phyloP scores from a whole-genome alignment of 1,139 yeast species.

The Yamadazyma diddensiae region DNA sequence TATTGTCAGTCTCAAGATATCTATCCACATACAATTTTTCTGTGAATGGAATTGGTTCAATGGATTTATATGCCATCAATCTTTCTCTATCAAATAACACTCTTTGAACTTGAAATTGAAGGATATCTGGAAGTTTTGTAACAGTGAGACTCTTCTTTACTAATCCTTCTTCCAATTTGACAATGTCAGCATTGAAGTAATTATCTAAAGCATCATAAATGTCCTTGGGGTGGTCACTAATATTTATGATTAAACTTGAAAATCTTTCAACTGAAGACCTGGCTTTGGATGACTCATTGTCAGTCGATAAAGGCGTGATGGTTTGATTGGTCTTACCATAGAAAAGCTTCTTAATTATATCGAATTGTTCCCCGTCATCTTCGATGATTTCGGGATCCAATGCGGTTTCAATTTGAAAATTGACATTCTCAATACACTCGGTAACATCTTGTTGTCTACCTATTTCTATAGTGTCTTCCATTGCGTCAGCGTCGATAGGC shows the following conservation, averaged over 20 bases:
- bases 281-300: constrained; percentile 47
- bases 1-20: constrained; percentile 72
- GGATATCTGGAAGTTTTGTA: constrained; percentile 67
- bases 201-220: constrained; percentile 88
- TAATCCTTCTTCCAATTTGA: constrained; percentile 67
- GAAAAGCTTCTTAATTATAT: constrained; percentile 72
- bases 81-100: constrained; percentile 81
- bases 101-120: constrained; percentile 91
- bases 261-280: constrained; percentile 76
- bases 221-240: constrained; percentile 84
- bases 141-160: constrained; percentile 74
- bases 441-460: constrained; percentile 98
- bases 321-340: constrained; percentile 62
- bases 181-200: constrained; percentile 74
- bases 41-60: constrained; percentile 77
- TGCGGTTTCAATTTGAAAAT: constrained; percentile 93
- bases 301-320: constrained; percentile 34
- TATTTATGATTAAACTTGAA: constrained; percentile 75
- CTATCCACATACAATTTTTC: constrained; percentile 82
- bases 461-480: constrained; percentile 69
- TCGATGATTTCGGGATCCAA: constrained; percentile 63
- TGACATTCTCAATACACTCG: constrained; percentile 91
- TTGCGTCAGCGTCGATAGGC: constrained; percentile 57
- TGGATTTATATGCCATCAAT: constrained; percentile 75
- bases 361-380: constrained; percentile 79